Base-by-base conservation (phyloP, 1,284 basidiomycete genomes). In the Apiotrichum gracile region DNA sequence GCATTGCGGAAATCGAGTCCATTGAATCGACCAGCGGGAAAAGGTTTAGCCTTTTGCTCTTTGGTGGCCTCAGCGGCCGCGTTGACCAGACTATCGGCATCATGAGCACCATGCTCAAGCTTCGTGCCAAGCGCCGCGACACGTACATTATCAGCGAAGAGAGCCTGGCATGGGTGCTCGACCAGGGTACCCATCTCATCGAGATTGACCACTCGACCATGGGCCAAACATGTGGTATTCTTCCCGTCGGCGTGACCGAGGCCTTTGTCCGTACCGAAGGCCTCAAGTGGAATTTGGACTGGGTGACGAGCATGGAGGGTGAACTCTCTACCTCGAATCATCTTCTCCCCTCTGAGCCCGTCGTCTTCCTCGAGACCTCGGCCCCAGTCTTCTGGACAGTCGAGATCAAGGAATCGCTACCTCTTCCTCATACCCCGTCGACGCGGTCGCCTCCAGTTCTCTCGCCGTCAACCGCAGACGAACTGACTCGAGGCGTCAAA, bases 1-100 rank as follows among this genome's bases (percentile, higher is more conserved):
- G 90, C 65, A 77, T 97, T 2, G 61, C 70, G 12, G 79, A 84
- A 14, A 69, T 97, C 1, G 77, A 78, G 21, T 61, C 65, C 24
- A 55, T 81, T 49, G 83, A 83, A 60, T 70, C 77, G 51, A 82
- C 84, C 61, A 63, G 64, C 21, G 53, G 57, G 38, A 60, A 51
- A 31, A 24, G 83, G 78, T 83, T 84, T 61, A 82, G 85, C 29
- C 79, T 92, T 14, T 76, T 97, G 46, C 77, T 98, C 44, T 81
- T 93, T 2, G 93, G 94, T 5, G 94, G 94, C 0, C 78, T 98
- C 2, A 81, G 87, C 1, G 96, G 94, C 0, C 83, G 94, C 14
- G 78, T 98, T 4, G 96, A 98, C 68, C 94, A 98, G 69, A 97
- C 92, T 0, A 78, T 94, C 3, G 92, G 97, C 65, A 88, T 90